phyloP scores from a whole-genome alignment of 2,329 filamentous ascomycete species.

The Ascochyta koolunga region DNA sequence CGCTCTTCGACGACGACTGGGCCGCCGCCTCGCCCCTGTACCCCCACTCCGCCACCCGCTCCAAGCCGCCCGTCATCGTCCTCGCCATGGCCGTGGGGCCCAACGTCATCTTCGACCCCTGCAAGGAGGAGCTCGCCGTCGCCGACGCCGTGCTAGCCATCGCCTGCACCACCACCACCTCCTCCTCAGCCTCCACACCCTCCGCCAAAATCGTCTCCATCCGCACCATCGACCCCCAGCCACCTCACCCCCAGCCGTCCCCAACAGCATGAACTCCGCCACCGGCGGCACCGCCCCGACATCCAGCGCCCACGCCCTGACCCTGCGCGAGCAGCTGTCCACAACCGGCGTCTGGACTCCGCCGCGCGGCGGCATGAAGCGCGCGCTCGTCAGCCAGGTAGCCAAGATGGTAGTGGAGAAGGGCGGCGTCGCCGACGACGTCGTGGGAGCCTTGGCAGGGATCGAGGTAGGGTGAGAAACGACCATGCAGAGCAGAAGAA shows the following conservation, averaged over 20 bases:
- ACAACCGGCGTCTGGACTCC: conserved; percentile 80
- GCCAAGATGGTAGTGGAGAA: conserved; percentile 76
- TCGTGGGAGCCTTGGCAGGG: conserved; percentile 78
- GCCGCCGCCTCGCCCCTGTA: conserved; percentile 81
- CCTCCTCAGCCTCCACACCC: conserved; percentile 22
- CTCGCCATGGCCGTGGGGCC: conserved; percentile 85
- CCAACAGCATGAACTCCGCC: conserved; percentile 54
- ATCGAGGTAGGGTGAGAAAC: conserved; percentile 61
- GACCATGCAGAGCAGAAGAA: too few relatives aligned
- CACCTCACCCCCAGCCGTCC: conserved; percentile 57
- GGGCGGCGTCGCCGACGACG: conserved; percentile 83
- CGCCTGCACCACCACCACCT: conserved; percentile 63
- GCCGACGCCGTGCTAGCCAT: conserved; percentile 89
- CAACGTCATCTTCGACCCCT: conserved; percentile 94
- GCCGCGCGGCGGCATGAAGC: conserved; percentile 80
- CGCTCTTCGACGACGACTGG: conserved; percentile 98
- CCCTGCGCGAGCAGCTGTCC: conserved; percentile 62
- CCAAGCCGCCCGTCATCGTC: conserved; percentile 83
- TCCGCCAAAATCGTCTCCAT: conserved; percentile 51
- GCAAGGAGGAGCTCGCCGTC: conserved; percentile 88
- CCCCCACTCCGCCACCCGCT: conserved; percentile 48
- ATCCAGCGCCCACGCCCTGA: conserved; percentile 49
- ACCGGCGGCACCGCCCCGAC: conserved; percentile 49
- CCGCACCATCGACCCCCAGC: conserved; percentile 57
- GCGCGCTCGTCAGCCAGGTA: conserved; percentile 73